Evolutionary conservation across 2,329 filamentous ascomycete species (phyloP), one percentile per base, ranked within the genome.

Genomic region (Trichoderma cornu-damae): DNA sequence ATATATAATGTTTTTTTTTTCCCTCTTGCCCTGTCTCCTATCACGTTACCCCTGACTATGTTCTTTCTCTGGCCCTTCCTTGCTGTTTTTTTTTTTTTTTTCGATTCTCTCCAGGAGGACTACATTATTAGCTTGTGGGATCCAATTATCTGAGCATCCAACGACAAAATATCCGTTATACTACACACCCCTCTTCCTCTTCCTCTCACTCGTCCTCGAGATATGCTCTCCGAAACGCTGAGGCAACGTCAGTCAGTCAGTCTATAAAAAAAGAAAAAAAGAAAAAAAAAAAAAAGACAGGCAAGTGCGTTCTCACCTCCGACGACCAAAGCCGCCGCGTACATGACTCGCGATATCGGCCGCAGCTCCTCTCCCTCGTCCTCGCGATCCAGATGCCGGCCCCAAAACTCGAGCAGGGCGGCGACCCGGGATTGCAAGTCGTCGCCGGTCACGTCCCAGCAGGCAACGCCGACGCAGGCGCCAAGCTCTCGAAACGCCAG

Each of bases 301-400:
- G n/a, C n/a, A n/a, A 26, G 16, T 26, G 14, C n/a, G 7, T 14
- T 8, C 77, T 76, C 62, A 82, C 80, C 78, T 62, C 80, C 80
- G 4, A 79, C 78, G 49, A 80, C 73, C 61, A 83, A 62, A 32
- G 79, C 79, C 4, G 79, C 72, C 12, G 80, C 77, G 69, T 81
- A 82, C 80, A 84, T 84, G 37, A 79, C 79, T 20, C 73, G 67
- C 4, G 79, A 82, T 38, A 84, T 84, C 0, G 80, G 79, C 43
- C 72, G 68, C 61, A 83, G 63, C 44, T 79, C 78, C 20, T 69
- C 68, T 2, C 67, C 64, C 1, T 60, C 61, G 16, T 65, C 43
- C 3, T 12, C 61, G 4, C 73, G 65, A 12, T 73, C 69, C 28
- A 54, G 3, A 18, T 69, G 61, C 14, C 63, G 62, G 20, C 70